Evolutionary conservation across 2,329 filamentous ascomycete genomes (phyloP), one percentile per base, ranked within the genome.

Genomic region (Aureobasidium sp.): DNA sequence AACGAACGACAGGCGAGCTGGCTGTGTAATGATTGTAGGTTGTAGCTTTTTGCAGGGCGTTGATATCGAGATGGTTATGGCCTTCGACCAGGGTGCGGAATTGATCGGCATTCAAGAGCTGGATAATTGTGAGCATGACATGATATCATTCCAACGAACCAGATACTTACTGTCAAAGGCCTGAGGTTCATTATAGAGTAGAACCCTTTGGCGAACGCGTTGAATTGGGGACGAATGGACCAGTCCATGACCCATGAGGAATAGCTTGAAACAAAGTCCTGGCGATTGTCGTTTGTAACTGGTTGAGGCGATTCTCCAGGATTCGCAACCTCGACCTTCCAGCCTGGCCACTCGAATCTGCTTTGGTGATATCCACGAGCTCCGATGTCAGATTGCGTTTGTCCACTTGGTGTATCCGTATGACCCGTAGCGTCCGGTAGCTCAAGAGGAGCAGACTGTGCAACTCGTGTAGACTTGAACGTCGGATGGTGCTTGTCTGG

Each of bases 81-180:
- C 94, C 94, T 78, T 97, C 92, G 0, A 97, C 83, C 0, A 97
- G 77, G 1, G 84, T 84, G 71, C 92, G 90, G 8, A 99, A 80
- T 0, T 87, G 82, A 0, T 81, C 75, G 0, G 90, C 84, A 2
- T 81, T 87, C 64, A 95, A 84, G n/a, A 95, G 81, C 2, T 67
- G 29, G 22, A 34, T 17, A 61, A 25, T 67, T 44, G 25, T 65
- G 15, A 56, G 60, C 29, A 17, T 27, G 25, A 15, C 36, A 11
- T 22, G 27, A 3, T 25, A 11, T 4, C 8, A 22, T 31, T 27
- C 7, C 17, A n/a, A 27, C 25, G 17, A n/a, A 45, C 17, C 11
- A 20, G 4, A 42, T 8, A 57, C 44, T 65, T 61, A 53, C 61
- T 52, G n/a, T 25, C 1, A 96, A 79, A 0, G 89, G 87, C 58